phyloP scores from a whole-genome alignment of 2,329 filamentous ascomycete genomes.

The Cladosporium colombiae region DNA sequence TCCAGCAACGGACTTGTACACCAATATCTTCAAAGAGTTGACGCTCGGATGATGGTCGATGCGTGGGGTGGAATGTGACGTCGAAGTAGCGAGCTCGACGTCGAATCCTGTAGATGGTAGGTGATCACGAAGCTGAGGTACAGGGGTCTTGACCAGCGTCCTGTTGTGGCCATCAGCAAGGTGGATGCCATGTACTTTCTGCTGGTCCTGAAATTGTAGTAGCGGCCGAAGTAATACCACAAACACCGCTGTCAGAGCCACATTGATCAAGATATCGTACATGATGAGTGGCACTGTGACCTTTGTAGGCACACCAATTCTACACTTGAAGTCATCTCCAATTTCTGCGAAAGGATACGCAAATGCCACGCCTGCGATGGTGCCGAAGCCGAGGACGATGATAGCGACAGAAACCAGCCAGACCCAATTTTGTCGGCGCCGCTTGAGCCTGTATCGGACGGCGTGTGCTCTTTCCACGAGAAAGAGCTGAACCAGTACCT shows the following conservation, averaged over 20 bases:
- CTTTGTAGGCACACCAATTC: conserved; percentile 42
- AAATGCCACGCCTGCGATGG: conserved; percentile 27
- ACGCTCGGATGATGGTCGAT: conserved; percentile 25
- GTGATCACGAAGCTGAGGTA: not conserved
- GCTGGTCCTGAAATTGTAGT: conserved; percentile 30
- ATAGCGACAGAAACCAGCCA: conserved; percentile 37
- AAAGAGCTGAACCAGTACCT: conserved; percentile 42
- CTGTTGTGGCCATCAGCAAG: not conserved
- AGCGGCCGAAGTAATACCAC: conserved; percentile 38
- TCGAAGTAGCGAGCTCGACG: not conserved
- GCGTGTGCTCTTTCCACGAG: conserved; percentile 45
- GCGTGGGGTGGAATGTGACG: not conserved
- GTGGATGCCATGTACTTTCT: not conserved
- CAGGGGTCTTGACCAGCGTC: not conserved
- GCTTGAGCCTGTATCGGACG: conserved; percentile 38
- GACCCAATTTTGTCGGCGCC: conserved; percentile 37
- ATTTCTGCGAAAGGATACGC: conserved; percentile 37
- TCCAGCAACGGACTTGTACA: conserved; percentile 43
- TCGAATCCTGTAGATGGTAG: not conserved
- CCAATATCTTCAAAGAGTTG: conserved; percentile 41
- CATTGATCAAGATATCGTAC: conserved; percentile 43
- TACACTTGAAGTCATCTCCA: conserved; percentile 38
- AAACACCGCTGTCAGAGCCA: conserved; percentile 43
- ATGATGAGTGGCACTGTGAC: conserved; percentile 40
- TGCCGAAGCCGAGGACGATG: conserved; percentile 25